A percentile compares a stretch with the other conserved stretches of the same genome.
phyloP scores from a whole-genome alignment of 2,329 filamentous ascomycete species.

The Xylaria sp. region DNA sequence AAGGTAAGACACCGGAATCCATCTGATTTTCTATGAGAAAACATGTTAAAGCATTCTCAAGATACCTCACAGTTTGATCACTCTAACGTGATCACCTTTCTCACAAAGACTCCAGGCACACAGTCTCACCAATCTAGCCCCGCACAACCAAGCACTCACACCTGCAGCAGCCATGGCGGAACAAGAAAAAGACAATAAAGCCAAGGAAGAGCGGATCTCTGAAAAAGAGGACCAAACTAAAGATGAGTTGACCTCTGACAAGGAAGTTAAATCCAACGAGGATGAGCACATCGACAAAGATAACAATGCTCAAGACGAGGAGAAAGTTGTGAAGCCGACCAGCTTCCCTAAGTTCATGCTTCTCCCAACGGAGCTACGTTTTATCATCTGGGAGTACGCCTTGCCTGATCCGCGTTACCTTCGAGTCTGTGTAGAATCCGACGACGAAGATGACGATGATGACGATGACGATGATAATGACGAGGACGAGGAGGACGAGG shows the following conservation, averaged over 20 bases:
- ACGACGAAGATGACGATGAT: background rate
- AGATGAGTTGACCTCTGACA: background rate
- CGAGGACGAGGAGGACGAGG: background rate
- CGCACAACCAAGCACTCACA: background rate
- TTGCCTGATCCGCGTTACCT: background rate
- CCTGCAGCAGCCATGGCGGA: conserved; percentile 4
- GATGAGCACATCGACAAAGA: background rate
- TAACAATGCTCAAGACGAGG: background rate
- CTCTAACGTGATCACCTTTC: background rate
- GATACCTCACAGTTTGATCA: conserved; percentile 4
- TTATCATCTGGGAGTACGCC: conserved; percentile 6
- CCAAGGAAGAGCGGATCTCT: background rate
- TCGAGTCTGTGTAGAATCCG: background rate
- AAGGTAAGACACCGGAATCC: conserved; percentile 1
- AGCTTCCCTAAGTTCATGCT: background rate
- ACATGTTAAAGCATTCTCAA: background rate
- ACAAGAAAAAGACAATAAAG: background rate
- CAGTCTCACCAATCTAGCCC: background rate
- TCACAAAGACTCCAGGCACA: background rate
- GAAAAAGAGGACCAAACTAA: background rate
- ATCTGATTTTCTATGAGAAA: background rate
- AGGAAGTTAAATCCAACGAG: background rate
- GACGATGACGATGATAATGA: background rate
- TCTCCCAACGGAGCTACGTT: conserved; percentile 2
- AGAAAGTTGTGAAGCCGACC: background rate